Conservation (phyloP, 768 basidiomycete genomes). For the Daedaleopsis nitida region DNA sequence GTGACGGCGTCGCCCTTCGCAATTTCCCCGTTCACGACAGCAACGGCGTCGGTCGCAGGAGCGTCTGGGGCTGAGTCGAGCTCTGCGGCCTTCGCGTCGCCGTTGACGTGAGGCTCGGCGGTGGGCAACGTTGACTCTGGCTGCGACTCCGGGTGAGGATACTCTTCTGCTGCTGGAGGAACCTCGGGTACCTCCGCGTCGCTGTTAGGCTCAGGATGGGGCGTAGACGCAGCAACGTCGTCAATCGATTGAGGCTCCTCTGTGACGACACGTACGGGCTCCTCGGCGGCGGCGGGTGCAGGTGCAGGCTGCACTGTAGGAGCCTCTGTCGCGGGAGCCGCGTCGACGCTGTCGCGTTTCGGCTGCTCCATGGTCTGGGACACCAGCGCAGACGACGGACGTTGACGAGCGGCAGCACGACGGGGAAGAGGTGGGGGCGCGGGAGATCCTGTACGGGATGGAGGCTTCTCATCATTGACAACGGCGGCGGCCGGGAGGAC, state of each 20-base stretch:
- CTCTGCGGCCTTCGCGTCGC: background rate
- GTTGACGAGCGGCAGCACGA: conserved; percentile 58
- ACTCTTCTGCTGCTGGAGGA: too few relatives aligned
- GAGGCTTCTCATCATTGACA: conserved; percentile 9
- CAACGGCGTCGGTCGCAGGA: too few relatives aligned
- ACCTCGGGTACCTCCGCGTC: too few relatives aligned
- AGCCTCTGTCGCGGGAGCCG: background rate
- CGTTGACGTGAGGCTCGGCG: conserved; percentile 1
- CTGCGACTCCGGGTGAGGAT: background rate
- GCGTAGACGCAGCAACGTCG: too few relatives aligned
- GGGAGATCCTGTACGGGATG: conserved; percentile 30
- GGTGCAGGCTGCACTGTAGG: background rate
- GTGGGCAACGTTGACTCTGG: background rate
- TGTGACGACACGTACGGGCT: background rate
- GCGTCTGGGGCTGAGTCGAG: background rate
- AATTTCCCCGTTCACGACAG: background rate
- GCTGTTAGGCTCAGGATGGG: too few relatives aligned
- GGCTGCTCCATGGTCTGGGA: conserved; percentile 6
- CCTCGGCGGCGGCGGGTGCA: background rate
- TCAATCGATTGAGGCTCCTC: conserved; percentile 10
- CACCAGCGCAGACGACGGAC: conserved; percentile 32
- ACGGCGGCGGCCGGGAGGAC: background rate
- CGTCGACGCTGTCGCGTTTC: background rate
- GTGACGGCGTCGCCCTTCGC: background rate
- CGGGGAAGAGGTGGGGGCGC: conserved; percentile 63